Evolutionary conservation across 345 rosid genomes (phyloP).

Genomic region (Salix arbutifolia): DNA sequence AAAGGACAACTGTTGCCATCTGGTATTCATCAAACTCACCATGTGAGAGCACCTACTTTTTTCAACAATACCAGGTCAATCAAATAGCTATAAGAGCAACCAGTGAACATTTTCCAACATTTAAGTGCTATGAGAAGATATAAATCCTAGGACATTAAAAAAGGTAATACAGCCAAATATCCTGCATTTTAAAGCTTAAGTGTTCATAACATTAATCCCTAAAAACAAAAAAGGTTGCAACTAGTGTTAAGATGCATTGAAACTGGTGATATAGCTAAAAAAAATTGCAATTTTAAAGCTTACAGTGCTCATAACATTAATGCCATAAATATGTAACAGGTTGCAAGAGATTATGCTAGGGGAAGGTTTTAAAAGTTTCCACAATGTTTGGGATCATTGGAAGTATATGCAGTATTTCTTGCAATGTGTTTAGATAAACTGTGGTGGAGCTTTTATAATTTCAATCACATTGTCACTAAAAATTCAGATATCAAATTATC

Average conservation of each 20-base stretch:
- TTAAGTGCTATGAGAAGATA: not conserved
- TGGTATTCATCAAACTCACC: not conserved
- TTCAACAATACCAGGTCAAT: not conserved
- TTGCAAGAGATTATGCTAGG: not conserved
- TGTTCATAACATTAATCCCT: not conserved
- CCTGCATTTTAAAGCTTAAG: not conserved
- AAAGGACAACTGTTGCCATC: not conserved
- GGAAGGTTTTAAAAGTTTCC: not conserved
- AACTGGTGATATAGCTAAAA: not conserved
- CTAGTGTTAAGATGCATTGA: not conserved
- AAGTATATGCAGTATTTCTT: not conserved
- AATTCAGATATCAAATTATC: not conserved
- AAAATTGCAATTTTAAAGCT: not conserved
- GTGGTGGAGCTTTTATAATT: not conserved
- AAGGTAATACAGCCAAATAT: not conserved
- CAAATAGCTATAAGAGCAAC: not conserved
- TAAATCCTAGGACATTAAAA: not conserved
- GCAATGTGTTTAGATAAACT: not conserved
- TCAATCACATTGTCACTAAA: not conserved
- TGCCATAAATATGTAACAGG: not conserved
- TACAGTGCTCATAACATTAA: not conserved
- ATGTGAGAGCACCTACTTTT: not conserved
- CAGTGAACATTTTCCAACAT: not conserved
- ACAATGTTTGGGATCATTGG: not conserved
- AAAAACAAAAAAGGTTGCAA: not conserved